These are phyloP conservation scores for Venturia oleaginea DNA, from an alignment of 2,329 filamentous ascomycete species.

Conservation along the genomic window DNA sequence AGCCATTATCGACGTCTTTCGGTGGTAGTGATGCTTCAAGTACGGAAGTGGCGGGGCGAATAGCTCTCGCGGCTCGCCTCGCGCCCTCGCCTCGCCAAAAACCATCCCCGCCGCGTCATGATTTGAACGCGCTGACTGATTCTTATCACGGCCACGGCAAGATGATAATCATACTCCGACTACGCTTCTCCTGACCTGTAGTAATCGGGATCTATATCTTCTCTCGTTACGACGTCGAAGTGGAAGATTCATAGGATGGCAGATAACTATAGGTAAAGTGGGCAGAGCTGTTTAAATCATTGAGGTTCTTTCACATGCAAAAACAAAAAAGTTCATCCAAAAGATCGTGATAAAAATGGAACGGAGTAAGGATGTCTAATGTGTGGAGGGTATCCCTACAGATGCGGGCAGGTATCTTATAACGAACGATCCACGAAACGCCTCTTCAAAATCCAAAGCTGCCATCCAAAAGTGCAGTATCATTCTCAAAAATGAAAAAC, in stretches of 20 bases:
- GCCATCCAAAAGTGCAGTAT: not conserved
- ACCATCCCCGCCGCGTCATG: not conserved
- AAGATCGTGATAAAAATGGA: not conserved
- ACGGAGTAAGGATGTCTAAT: not conserved
- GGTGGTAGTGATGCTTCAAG: not conserved
- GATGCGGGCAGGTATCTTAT: constrained; percentile 4
- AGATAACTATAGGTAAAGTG: too few relatives aligned
- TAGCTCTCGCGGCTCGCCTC: too few relatives aligned
- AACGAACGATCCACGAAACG: not conserved
- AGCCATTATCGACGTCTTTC: not conserved
- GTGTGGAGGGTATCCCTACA: not conserved
- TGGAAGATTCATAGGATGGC: too few relatives aligned
- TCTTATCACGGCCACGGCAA: not conserved
- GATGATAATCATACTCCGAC: not conserved
- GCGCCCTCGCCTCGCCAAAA: too few relatives aligned
- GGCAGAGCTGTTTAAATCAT: not conserved
- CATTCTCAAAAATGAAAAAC: not conserved
- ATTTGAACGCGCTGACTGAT: constrained; percentile 2
- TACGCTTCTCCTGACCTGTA: too few relatives aligned
- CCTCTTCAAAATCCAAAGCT: not conserved
- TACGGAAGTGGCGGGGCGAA: not conserved
- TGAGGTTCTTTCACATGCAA: not conserved
- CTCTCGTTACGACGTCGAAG: too few relatives aligned
- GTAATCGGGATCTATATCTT: too few relatives aligned
- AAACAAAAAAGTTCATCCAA: not conserved